Evolutionary conservation across 805 yeast genomes (phyloP), one percentile per base, ranked within the genome.

Genomic region (Pichia kluyveri): DNA sequence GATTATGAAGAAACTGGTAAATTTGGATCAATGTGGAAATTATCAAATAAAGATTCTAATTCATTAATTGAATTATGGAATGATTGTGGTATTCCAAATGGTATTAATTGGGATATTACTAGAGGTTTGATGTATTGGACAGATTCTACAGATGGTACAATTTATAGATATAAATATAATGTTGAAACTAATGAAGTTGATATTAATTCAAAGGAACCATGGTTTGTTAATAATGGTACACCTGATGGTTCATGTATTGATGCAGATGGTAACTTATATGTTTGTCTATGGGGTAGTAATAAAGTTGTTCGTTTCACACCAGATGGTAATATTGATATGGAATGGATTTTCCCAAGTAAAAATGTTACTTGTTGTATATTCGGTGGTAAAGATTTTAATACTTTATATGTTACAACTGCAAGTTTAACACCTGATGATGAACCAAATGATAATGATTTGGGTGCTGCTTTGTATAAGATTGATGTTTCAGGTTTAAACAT

Each of bases 221-320:
- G 71, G 52, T 66, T 79, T 44, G 64, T 70, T 15, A 56, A 71
- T 50, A 34, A 46, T 14, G 42, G 45, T n/a, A 55, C 65, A 42
- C 96, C 96, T 0, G 97, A 89, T 62, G 97, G 97, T 19, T 72
- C 84, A 54, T 69, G 81, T 27, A 65, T 84, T 53, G 78, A 84
- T 40, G 64, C 64, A 3, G 63, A 70, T 34, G 82, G 79, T 9
- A 70, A 75, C 45, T 59, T 89, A 38, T 84, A 76, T 65, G 69
- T 80, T 6, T 85, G 95, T 1, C 76, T 85, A 12, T 88, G 83
- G 77, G 73, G 80, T 28, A 73, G 83, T 1, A 61, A 69, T 40
- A 60, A 75, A 23, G 79, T 88, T 10, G 71, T 81, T 42, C 77
- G 80, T 56, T 71, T 77, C 51, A 67, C 76, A 39, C 44, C 66